phyloP scores from a whole-genome alignment of 495 filamentous ascomycete species.

The Lasiosphaeria hispida region DNA sequence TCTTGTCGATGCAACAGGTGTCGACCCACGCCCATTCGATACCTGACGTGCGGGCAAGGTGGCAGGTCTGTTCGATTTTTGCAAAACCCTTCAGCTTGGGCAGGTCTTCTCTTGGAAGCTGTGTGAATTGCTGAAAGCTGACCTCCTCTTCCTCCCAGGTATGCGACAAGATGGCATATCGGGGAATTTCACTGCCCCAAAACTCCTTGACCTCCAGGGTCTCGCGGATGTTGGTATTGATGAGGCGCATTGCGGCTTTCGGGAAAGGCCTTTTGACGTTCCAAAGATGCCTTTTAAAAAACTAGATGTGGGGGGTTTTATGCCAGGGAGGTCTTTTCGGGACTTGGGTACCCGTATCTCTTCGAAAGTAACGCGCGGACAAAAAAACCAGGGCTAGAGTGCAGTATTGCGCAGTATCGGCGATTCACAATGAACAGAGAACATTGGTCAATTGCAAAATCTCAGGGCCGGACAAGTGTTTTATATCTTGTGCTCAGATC shows the following conservation, averaged over 20 bases:
- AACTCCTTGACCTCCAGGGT: conserved; percentile 40
- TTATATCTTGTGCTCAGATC: no score
- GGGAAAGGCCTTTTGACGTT: no score
- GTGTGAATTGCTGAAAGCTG: conserved; percentile 28
- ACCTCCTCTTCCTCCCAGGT: conserved; percentile 38
- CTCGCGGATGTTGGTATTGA: conserved; percentile 39
- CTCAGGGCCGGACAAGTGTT: no score
- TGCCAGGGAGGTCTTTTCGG: no score
- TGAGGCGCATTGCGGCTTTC: conserved; percentile 40
- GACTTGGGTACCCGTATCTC: no score
- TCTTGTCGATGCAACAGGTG: conserved; percentile 49
- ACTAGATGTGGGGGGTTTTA: no score
- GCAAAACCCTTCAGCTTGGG: conserved; percentile 23
- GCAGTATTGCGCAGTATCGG: neutral
- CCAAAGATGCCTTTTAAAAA: no score
- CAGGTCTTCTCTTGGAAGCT: conserved; percentile 12
- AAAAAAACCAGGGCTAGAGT: no score
- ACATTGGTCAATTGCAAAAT: no score
- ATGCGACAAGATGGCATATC: conserved; percentile 41
- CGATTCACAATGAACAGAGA: neutral
- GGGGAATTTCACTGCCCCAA: conserved; percentile 24
- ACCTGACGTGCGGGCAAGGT: conserved; percentile 23
- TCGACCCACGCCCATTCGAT: conserved; percentile 45
- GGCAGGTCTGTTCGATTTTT: conserved; percentile 38
- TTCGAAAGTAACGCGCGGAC: no score